phyloP scores from a whole-genome alignment of 169 alveolate genomes.

The Babesia bovis region DNA sequence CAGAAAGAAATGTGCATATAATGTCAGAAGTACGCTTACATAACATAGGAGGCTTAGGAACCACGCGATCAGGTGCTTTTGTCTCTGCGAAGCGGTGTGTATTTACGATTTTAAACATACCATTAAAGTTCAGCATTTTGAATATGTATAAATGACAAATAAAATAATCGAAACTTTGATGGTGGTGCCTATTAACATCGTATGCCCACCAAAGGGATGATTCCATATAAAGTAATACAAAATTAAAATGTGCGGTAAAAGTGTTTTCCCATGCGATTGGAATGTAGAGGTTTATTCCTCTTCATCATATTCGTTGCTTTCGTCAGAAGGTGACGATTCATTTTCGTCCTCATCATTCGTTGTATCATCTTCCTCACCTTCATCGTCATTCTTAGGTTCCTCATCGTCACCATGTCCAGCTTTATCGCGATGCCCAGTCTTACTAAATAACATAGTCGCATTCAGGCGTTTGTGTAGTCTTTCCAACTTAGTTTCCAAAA shows the following conservation, averaged over 20 bases:
- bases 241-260: not conserved
- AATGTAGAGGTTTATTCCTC: not conserved
- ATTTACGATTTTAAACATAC: not conserved
- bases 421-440: not conserved
- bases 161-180: not conserved
- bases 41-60: conserved; percentile 6
- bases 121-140: conserved; percentile 7
- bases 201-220: not conserved
- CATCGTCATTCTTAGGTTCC: not conserved
- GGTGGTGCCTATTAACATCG: not conserved
- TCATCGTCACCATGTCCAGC: conserved; percentile 12
- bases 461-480: conserved; percentile 51
- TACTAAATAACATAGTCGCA: conserved; percentile 49
- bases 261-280: not conserved
- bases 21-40: not conserved
- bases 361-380: conserved; percentile 14
- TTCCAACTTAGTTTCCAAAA: conserved; percentile 40
- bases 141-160: not conserved
- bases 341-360: conserved; percentile 2
- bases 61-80: conserved; percentile 18
- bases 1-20: conserved; percentile 2
- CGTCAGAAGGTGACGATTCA: not conserved
- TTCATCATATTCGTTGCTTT: not conserved
- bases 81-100: conserved; percentile 15
- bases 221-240: not conserved